Percentiles rank a stretch among this genome's conserved stretches.
Evolutionary conservation across 345 rosid species (phyloP).

Genomic region (Eucalyptus decipiens): DNA sequence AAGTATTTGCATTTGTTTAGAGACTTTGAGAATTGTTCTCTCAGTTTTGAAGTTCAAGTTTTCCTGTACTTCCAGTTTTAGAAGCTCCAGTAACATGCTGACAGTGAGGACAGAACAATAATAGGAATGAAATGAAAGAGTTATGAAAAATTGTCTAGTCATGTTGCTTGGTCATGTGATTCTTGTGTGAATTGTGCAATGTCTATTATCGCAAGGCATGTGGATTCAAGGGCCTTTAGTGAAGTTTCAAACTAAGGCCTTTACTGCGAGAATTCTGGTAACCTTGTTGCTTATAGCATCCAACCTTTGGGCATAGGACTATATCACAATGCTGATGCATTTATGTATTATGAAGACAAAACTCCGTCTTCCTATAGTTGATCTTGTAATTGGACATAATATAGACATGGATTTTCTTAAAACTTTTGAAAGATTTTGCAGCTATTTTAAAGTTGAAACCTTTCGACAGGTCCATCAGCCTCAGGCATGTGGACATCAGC

Average conservation of each 20-base stretch:
- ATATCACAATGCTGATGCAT: not conserved
- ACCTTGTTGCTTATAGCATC: not conserved
- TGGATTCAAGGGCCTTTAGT: not conserved
- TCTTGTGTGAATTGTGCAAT: not conserved
- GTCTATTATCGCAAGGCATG: not conserved
- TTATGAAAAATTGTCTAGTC: not conserved
- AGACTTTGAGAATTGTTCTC: not conserved
- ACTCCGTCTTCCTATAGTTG: not conserved
- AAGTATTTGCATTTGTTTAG: not conserved
- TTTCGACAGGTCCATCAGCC: slow-evolving; percentile 9
- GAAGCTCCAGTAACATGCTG: not conserved
- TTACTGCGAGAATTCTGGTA: not conserved
- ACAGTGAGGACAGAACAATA: not conserved
- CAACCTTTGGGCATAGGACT: not conserved
- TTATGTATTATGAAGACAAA: not conserved
- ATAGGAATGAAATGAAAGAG: not conserved
- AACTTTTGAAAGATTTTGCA: not conserved
- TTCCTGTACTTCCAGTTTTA: not conserved
- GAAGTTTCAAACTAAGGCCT: not conserved
- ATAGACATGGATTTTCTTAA: not conserved
- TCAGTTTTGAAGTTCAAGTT: not conserved
- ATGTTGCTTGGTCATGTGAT: not conserved
- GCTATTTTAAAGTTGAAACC: not conserved
- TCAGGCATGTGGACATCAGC: slow-evolving; percentile 58
- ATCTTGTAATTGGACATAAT: not conserved